Evolutionary conservation across 805 yeast genomes (phyloP).

Genomic region (Starmerella vitae): DNA sequence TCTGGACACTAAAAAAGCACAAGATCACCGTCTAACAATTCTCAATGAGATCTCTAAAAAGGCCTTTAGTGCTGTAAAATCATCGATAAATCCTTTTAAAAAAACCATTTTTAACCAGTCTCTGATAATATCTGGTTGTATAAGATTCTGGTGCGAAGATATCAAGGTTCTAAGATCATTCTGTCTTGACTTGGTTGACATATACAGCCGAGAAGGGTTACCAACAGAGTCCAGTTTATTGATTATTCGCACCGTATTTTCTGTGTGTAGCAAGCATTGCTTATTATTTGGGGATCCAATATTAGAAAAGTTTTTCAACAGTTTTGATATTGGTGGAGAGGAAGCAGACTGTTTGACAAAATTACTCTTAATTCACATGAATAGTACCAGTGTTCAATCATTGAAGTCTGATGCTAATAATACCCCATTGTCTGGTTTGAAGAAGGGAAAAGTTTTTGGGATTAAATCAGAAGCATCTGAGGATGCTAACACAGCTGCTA

Average conservation of each 20-base stretch:
- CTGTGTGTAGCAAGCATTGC: neutral
- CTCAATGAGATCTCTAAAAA: no score
- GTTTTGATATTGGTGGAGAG: neutral
- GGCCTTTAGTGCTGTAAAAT: no score
- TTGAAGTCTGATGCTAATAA: neutral
- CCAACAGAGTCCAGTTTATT: neutral
- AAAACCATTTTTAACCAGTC: slow-evolving; percentile 1
- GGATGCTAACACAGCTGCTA: slow-evolving; percentile 1
- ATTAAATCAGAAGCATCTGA: neutral
- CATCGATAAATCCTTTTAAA: no score
- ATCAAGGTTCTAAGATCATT: neutral
- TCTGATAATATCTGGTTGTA: slow-evolving; percentile 1
- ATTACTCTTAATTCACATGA: slow-evolving; percentile 1
- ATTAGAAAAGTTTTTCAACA: slow-evolving; percentile 1
- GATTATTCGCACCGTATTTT: neutral
- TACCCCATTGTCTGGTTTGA: neutral
- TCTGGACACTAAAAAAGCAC: slow-evolving; percentile 1
- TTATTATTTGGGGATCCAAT: neutral
- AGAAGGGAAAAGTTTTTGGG: neutral
- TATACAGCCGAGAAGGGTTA: no score
- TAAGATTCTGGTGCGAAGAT: slow-evolving; percentile 1
- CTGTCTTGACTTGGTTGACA: neutral
- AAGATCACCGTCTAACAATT: neutral
- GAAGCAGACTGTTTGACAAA: slow-evolving; percentile 1
- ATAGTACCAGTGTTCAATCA: neutral